Base-by-base conservation (phyloP, 2,329 filamentous ascomycete genomes). In the Stachybotrys echinatus region DNA sequence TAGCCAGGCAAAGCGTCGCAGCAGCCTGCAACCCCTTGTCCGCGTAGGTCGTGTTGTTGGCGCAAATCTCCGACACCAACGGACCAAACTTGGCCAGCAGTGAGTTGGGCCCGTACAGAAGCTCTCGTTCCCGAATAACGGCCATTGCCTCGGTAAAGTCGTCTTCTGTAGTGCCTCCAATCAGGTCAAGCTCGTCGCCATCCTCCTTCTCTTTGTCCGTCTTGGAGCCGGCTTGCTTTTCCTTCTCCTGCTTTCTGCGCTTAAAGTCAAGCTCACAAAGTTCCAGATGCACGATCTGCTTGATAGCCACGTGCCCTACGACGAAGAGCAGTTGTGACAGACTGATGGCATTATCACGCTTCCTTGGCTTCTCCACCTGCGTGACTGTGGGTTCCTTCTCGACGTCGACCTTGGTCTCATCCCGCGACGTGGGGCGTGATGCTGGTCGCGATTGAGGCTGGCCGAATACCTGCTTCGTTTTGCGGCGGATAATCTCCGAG, bases 241-340 rank as follows among this genome's bases (percentile, higher is more conserved):
- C 89, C 59, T 91, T 89, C 52, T 94, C 89, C 39, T 89, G 87
- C 75, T 99, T 99, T 57, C 92, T 83, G 48, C 92, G 88, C 75
- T 99, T 99, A 70, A 99, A 99, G 68, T 99, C 94, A 46, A 94
- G 83, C 65, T 99, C 94, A 65, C 92, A 96, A n/a, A 97, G 78
- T 61, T 99, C 94, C 12, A 99, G 81, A 65, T 99, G 94, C 1
- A 99, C 95, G 59, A 99, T 99, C 65, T 99, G 95, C 72, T 99
- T 99, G 65, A 99, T 94, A 14, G 94, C 94, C 45, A 97, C 88
- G 63, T 99, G 94, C 0, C 94, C 94, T 23, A 97, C 92, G 34
- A 96, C 87, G 65, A 97, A 97, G 0, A 99, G 77, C 2, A 99
- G 79, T 61, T 97, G 94, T 0, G 94, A 96, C 2, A 99, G 76